phyloP scores from a whole-genome alignment of 768 basidiomycete species.

The Suillus weaverae region DNA sequence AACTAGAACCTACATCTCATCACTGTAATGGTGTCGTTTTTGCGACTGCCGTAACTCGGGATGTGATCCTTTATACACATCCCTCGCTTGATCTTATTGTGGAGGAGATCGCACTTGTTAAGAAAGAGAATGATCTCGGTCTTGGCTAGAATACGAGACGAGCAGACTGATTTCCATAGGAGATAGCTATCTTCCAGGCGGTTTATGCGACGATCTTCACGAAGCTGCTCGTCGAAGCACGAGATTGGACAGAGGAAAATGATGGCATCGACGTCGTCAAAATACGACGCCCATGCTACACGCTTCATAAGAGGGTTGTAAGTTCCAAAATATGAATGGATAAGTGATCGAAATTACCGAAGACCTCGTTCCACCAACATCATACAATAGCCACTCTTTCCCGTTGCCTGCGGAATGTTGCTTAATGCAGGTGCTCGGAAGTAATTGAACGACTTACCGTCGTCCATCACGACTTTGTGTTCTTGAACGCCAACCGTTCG shows the following conservation, averaged over 20 bases:
- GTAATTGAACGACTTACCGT: constrained; percentile 43
- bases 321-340: constrained; percentile 3
- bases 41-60: constrained; percentile 70
- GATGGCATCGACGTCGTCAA: constrained; percentile 81
- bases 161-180: constrained; percentile 74
- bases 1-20: constrained; percentile 57
- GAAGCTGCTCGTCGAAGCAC: constrained; percentile 78
- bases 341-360: constrained; percentile 40
- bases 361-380: constrained; percentile 77
- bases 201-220: constrained; percentile 69
- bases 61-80: constrained; percentile 66
- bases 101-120: constrained; percentile 72
- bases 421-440: neutral
- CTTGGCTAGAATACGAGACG: constrained; percentile 60
- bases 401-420: constrained; percentile 47
- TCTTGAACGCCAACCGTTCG: constrained; percentile 80
- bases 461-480: constrained; percentile 63
- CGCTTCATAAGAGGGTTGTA: constrained; percentile 42
- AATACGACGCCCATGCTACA: constrained; percentile 77
- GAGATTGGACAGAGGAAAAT: constrained; percentile 78
- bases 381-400: constrained; percentile 78
- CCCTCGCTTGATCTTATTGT: constrained; percentile 70
- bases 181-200: constrained; percentile 75
- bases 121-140: constrained; percentile 57
- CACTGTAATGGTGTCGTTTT: constrained; percentile 68